Base-by-base conservation (phyloP, 2,329 filamentous ascomycete species). In the Fusarium burgessii region DNA sequence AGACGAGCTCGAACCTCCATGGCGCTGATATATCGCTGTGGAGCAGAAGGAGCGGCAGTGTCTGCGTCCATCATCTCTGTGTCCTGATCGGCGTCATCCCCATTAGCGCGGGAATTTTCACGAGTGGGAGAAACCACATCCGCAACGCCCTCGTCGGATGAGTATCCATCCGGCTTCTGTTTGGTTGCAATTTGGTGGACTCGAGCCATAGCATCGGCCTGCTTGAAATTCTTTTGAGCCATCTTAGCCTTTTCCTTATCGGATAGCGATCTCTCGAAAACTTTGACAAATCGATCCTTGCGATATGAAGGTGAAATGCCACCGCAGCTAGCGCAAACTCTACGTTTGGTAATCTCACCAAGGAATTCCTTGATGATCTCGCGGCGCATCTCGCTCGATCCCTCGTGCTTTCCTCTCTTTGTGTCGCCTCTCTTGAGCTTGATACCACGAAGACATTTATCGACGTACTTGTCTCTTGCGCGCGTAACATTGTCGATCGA, bases 231-330 rank as follows among this genome's bases (percentile, higher is more conserved):
- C 49, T 84, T 84, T 66, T 92, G 89, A 6, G 90, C 87, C 92
- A 97, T 97, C 68, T 91, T 90, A 43, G 90, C 87, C 78, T 90
- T 90, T 38, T 96, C 90, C 80, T 97, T 97, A 49, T 87, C 82
- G 49, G 87, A 88, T 61, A 98, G 83, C 4, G 92, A 85, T 78
- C 93, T 96, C 78, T 95, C 91, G 80, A 98, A 99, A 58, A 99
- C 94, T 81, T 98, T 99, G 78, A 95, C 92, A 76, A 90, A 96
- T 45, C 92, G 88, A 77, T 99, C 95, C 80, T 97, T 98, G 74
- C 95, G 91, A 81, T 93, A 98, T 4, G 86, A 85, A 14, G 94
- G 95, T 17, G 92, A 95, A 67, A 96, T 89, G 32, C 92, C 92
- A 52, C 84, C 82, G 73, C 89, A 91, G 59, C 82, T 86, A 47